Conservation (phyloP, 371 early-diverging fungal species). For the Dentiscutata heterogama region DNA sequence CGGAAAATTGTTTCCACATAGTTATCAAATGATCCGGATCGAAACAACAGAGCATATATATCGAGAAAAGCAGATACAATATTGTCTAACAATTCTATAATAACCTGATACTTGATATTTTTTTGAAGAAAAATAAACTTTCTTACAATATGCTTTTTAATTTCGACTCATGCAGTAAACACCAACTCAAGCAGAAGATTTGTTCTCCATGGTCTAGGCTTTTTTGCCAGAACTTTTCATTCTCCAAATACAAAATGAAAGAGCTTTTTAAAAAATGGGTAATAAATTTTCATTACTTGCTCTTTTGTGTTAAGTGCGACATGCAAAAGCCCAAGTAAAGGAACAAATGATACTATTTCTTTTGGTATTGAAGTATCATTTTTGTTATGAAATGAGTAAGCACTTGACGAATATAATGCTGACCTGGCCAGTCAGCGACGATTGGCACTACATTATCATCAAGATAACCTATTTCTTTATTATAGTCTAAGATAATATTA, state of each 20-base stretch:
- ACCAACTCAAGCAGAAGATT: slow-evolving; percentile 2
- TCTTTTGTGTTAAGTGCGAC: slow-evolving; percentile 21
- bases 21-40: neutral
- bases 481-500: neutral
- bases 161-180: neutral
- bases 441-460: slow-evolving; percentile 2
- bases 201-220: neutral
- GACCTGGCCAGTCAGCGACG: slow-evolving; percentile 14
- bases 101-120: neutral
- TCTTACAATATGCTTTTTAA: neutral
- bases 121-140: neutral
- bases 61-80: neutral
- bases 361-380: slow-evolving; percentile 2
- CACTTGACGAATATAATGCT: slow-evolving; percentile 13
- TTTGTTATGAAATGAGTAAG: neutral
- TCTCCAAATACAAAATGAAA: neutral
- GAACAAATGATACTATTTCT: slow-evolving; percentile 8
- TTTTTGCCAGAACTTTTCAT: neutral
- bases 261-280: neutral
- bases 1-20: slow-evolving; percentile 3
- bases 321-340: neutral
- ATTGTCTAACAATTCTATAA: slow-evolving; percentile 18
- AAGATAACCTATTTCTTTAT: neutral
- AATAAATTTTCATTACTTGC: neutral
- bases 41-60: slow-evolving; percentile 23